Conservation (phyloP, 257 asterid species). For the Solanum corneliomulleri region DNA sequence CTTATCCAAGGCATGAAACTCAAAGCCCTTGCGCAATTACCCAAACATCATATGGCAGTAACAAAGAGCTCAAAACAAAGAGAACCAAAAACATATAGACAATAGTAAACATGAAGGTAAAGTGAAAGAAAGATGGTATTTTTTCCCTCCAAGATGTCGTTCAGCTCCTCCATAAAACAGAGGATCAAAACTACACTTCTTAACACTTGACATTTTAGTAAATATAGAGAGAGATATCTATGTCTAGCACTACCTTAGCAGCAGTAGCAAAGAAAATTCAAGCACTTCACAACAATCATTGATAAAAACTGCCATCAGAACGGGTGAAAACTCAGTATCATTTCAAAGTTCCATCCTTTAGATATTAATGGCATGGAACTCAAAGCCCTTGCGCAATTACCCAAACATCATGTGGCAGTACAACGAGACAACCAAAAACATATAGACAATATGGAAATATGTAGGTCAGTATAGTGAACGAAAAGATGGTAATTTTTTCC, state of each 20-base stretch:
- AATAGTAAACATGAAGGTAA: neutral
- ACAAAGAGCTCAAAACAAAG: neutral
- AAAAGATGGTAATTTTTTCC: neutral
- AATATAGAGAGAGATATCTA: neutral
- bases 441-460: neutral
- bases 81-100: neutral
- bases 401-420: neutral
- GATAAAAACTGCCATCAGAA: neutral
- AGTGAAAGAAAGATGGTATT: neutral
- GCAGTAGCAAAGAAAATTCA: neutral
- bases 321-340: neutral
- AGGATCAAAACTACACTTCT: neutral
- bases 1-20: neutral
- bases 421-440: neutral
- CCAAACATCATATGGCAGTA: neutral
- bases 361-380: neutral
- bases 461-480: neutral
- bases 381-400: constrained; percentile 1
- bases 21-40: neutral
- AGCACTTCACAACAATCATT: neutral
- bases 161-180: neutral
- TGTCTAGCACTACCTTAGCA: neutral
- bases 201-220: neutral
- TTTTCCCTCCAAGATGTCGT: neutral
- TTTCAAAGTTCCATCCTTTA: neutral